Conservation (phyloP, 2,329 filamentous ascomycete genomes). For the Phaeosphaeria sp. region DNA sequence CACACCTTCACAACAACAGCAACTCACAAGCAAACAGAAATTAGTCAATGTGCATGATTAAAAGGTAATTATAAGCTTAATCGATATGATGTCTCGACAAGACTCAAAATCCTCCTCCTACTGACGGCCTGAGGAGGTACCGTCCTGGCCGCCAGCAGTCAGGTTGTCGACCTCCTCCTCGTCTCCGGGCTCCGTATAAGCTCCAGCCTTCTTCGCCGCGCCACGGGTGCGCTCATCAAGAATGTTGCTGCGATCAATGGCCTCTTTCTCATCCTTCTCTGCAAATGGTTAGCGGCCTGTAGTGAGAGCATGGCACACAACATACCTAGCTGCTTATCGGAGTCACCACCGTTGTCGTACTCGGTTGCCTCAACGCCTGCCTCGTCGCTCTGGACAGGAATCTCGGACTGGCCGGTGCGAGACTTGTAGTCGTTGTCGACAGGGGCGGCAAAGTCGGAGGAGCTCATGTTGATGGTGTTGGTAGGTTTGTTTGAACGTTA, state of each 20-base stretch:
- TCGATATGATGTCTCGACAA: neutral
- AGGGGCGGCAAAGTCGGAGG: slow-evolving; percentile 41
- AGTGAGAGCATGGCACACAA: neutral
- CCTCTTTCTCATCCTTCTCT: slow-evolving; percentile 58
- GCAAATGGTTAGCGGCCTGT: neutral
- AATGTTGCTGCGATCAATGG: slow-evolving; percentile 58
- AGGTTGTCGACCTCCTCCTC: slow-evolving; percentile 58
- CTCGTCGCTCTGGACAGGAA: slow-evolving; percentile 57
- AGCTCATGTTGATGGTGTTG: slow-evolving; percentile 34
- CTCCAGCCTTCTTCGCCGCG: slow-evolving; percentile 53
- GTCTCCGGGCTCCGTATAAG: slow-evolving; percentile 60
- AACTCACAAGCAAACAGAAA: no score
- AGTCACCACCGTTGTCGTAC: slow-evolving; percentile 56
- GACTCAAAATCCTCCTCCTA: slow-evolving; percentile 2
- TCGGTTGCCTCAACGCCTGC: slow-evolving; percentile 52
- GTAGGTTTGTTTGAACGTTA: neutral
- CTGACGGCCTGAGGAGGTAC: slow-evolving; percentile 37
- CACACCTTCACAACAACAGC: no score
- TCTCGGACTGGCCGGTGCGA: slow-evolving; percentile 54
- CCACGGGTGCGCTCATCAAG: slow-evolving; percentile 56
- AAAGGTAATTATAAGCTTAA: neutral
- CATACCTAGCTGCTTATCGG: slow-evolving; percentile 56
- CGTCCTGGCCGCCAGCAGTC: slow-evolving; percentile 44
- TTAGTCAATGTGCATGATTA: neutral
- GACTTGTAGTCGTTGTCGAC: slow-evolving; percentile 55